Conservation (phyloP, 2,329 filamentous ascomycete species). For the Lomentospora prolificans region DNA sequence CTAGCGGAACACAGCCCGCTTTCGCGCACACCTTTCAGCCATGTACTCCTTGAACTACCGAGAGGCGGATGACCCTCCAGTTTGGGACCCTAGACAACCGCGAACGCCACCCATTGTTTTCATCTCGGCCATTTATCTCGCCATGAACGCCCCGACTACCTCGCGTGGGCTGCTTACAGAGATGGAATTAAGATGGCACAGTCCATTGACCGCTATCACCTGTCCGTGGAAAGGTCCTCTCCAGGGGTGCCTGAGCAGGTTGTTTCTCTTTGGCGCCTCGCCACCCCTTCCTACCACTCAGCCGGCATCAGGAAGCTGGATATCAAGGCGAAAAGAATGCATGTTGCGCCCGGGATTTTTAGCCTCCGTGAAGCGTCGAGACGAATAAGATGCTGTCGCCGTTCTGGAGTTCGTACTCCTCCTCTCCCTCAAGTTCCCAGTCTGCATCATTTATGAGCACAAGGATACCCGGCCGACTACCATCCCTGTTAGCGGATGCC, state of each 20-base stretch:
- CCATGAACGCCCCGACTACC: neutral
- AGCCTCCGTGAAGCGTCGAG: slow-evolving; percentile 91
- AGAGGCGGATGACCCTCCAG: neutral
- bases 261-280: neutral
- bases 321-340: neutral
- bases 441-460: slow-evolving; percentile 96
- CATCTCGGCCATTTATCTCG: slow-evolving; percentile 1
- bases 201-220: neutral
- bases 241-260: neutral
- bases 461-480: slow-evolving; percentile 84
- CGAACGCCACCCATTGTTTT: neutral
- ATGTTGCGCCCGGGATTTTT: slow-evolving; percentile 16
- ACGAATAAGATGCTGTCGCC: slow-evolving; percentile 91
- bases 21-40: neutral
- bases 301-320: neutral
- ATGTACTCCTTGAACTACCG: too few species aligned
- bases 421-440: slow-evolving; percentile 96
- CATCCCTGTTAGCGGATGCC: slow-evolving; percentile 6
- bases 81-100: neutral
- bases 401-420: slow-evolving; percentile 71
- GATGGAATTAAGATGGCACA: neutral
- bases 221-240: neutral
- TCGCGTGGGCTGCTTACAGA: neutral
- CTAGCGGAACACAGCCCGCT: neutral
- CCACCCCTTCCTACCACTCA: neutral